A percentile compares a stretch with the other conserved stretches of the same genome.
Evolutionary conservation across 345 rosid genomes (phyloP).

Genomic region (Eucalyptus dawsonii): DNA sequence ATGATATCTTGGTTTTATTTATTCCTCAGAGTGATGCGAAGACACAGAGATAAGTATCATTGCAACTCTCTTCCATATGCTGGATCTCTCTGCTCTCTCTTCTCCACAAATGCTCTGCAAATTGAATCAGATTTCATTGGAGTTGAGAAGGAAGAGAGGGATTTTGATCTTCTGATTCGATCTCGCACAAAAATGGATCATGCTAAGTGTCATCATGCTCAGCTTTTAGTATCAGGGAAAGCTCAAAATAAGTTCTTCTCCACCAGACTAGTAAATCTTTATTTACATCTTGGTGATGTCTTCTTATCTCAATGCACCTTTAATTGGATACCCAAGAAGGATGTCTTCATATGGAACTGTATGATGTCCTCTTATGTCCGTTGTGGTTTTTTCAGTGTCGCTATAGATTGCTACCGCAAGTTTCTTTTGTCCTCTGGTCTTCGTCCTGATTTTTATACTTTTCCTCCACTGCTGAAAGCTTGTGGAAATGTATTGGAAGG

Average conservation of each 20-base stretch:
- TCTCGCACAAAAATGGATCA: background rate
- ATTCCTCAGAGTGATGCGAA: background rate
- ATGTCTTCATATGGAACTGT: slow-evolving; percentile 3
- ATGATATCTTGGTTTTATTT: background rate
- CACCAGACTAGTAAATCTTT: slow-evolving; percentile 5
- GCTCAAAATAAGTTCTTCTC: background rate
- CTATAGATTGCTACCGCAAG: background rate
- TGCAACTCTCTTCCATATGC: background rate
- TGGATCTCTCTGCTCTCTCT: background rate
- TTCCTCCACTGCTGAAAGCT: slow-evolving; percentile 10
- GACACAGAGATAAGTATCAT: background rate
- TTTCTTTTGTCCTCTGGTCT: background rate
- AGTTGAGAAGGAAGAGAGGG: background rate
- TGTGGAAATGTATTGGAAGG: background rate
- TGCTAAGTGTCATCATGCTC: slow-evolving; percentile 5
- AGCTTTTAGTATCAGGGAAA: background rate
- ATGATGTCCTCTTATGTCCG: slow-evolving; percentile 5
- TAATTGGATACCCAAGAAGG: background rate
- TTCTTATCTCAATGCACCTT: background rate
- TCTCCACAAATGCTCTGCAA: background rate
- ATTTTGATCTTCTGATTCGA: background rate
- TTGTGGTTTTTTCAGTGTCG: background rate
- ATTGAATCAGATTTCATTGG: background rate
- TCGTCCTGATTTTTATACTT: slow-evolving; percentile 4
- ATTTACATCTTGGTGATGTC: slow-evolving; percentile 7